Evolutionary conservation across 192 early-diverging fungal genomes (phyloP).

Genomic region (Backusella psychrophila): DNA sequence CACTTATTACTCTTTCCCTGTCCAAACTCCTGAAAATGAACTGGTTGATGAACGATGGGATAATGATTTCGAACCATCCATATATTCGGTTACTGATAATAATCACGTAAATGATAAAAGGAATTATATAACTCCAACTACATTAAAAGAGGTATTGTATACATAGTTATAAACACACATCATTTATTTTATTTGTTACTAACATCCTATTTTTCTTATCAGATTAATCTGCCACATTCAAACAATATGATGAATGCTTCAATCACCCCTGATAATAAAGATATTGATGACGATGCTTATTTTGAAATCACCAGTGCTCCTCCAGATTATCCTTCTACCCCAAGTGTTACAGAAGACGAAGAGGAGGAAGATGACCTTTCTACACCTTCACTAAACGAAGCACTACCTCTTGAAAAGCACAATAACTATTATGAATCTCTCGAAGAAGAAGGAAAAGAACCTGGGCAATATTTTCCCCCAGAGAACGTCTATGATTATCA

Average conservation of each 20-base stretch:
- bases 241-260: not conserved
- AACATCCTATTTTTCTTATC: not conserved
- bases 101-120: not conserved
- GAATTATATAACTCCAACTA: not conserved
- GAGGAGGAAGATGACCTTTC: not conserved
- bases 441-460: not conserved
- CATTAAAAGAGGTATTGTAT: not conserved
- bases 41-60: not conserved
- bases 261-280: not conserved
- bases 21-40: not conserved
- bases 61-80: not conserved
- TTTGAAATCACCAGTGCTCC: not conserved
- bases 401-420: not conserved
- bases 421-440: not conserved
- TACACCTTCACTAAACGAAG: not conserved
- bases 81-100: not conserved
- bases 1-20: not conserved
- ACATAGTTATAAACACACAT: not conserved
- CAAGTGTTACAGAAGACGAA: not conserved
- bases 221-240: not conserved
- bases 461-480: not conserved
- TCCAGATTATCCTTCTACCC: not conserved
- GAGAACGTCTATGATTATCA: not conserved
- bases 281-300: not conserved
- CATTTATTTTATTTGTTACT: not conserved